Evolutionary conservation across 192 early-diverging fungal genomes (phyloP).

Genomic region (Hyaloraphidium curvatum): DNA sequence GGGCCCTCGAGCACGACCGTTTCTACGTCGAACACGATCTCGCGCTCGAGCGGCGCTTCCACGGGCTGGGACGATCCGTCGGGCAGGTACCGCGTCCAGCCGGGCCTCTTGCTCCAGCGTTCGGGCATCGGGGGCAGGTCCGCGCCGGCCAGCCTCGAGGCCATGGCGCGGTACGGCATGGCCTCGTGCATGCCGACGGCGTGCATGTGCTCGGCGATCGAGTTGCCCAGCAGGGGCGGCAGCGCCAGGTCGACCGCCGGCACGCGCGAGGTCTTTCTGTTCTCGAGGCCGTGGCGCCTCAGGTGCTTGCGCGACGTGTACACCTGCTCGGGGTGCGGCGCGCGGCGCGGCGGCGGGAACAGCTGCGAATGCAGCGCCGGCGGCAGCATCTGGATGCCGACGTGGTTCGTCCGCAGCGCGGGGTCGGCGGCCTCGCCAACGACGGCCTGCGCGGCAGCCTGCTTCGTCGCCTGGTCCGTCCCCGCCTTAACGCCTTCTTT

Average conservation of each 20-base stretch:
- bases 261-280: slow-evolving; percentile 15
- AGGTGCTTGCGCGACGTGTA: slow-evolving; percentile 19
- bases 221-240: slow-evolving; percentile 25
- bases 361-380: slow-evolving; percentile 14
- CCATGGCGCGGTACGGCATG: slow-evolving; percentile 30
- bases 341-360: slow-evolving; percentile 10
- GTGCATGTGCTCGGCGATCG: slow-evolving; percentile 60
- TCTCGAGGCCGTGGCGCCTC: slow-evolving; percentile 17
- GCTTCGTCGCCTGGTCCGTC: no score
- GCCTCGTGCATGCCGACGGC: slow-evolving; percentile 46
- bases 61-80: slow-evolving; percentile 21
- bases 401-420: slow-evolving; percentile 16
- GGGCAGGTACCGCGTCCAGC: slow-evolving; percentile 66
- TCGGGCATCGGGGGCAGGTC: slow-evolving; percentile 10
- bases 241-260: slow-evolving; percentile 23
- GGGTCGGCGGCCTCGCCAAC: no score
- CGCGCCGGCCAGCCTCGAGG: slow-evolving; percentile 16
- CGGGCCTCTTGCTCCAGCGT: slow-evolving; percentile 32
- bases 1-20: slow-evolving; percentile 42
- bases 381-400: slow-evolving; percentile 23
- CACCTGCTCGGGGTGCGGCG: slow-evolving; percentile 15
- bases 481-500: no score
- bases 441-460: no score
- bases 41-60: slow-evolving; percentile 31
- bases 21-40: slow-evolving; percentile 77